A percentile compares a stretch with the other conserved stretches of the same genome.
phyloP scores from a whole-genome alignment of 306 rosid genomes.

The Begonia fuchsioides region DNA sequence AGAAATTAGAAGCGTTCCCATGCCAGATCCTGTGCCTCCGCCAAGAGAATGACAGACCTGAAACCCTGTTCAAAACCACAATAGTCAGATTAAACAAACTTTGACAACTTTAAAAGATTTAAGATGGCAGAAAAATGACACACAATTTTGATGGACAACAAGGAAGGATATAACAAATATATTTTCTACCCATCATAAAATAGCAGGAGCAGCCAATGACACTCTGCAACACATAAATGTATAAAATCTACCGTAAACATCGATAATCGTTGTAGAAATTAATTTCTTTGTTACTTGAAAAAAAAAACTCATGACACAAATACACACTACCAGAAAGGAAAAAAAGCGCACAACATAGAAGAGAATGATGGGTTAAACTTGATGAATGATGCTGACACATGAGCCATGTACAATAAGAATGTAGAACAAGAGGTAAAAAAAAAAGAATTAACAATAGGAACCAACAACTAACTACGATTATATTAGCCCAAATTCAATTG shows the following conservation, averaged over 20 bases:
- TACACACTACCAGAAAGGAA: not conserved
- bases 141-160: not conserved
- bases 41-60: slow-evolving; percentile 49
- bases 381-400: not conserved
- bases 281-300: too few relatives aligned
- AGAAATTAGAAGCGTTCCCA: slow-evolving; percentile 46
- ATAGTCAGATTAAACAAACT: not conserved
- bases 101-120: not conserved
- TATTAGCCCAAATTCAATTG: not conserved
- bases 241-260: not conserved
- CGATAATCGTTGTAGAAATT: not conserved
- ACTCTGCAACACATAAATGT: not conserved
- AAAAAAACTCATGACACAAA: too few relatives aligned
- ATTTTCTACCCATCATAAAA: not conserved
- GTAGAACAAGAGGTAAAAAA: too few relatives aligned
- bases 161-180: not conserved
- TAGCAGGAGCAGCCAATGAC: not conserved
- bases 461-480: not conserved
- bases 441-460: too few relatives aligned
- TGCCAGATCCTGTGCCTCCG: slow-evolving; percentile 44
- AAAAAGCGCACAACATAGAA: not conserved
- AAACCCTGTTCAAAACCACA: slow-evolving; percentile 17
- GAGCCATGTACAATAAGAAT: too few relatives aligned
- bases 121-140: not conserved
- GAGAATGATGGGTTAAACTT: not conserved